Percentiles rank a stretch among this genome's conserved stretches.
phyloP scores from a whole-genome alignment of 495 filamentous ascomycete genomes.

The Penicillium coffeae region DNA sequence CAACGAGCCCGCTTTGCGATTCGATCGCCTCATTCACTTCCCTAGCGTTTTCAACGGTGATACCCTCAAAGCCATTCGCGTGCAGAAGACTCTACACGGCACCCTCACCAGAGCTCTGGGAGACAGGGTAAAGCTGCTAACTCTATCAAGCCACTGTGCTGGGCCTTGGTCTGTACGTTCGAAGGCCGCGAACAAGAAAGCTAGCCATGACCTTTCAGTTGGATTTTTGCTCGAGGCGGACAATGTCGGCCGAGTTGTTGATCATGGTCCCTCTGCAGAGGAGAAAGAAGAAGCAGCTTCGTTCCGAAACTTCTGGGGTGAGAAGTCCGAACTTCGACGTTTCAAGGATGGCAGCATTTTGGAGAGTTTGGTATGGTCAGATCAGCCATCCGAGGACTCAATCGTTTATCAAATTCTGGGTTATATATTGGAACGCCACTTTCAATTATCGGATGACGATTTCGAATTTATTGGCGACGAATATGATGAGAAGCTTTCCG shows the following conservation, averaged over 20 bases:
- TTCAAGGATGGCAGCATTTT: slow-evolving; percentile 54
- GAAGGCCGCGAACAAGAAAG: slow-evolving; percentile 24
- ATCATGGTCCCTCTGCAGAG: slow-evolving; percentile 82
- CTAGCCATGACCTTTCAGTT: slow-evolving; percentile 44
- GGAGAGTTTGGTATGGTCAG: slow-evolving; percentile 76
- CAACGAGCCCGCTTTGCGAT: slow-evolving; percentile 63
- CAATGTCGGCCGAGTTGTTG: slow-evolving; percentile 68
- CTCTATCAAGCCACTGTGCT: slow-evolving; percentile 43
- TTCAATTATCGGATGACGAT: slow-evolving; percentile 47
- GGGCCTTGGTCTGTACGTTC: slow-evolving; percentile 33
- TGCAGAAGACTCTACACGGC: slow-evolving; percentile 47
- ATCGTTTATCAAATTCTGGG: slow-evolving; percentile 76
- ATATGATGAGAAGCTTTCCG: slow-evolving; percentile 53
- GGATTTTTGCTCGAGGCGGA: slow-evolving; percentile 68
- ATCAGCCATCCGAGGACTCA: slow-evolving; percentile 51
- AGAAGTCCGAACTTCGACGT: slow-evolving; percentile 51
- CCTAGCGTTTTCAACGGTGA: slow-evolving; percentile 26
- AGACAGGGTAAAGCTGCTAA: slow-evolving; percentile 66
- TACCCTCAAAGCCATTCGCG: slow-evolving; percentile 27
- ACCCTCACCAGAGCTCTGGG: slow-evolving; percentile 66
- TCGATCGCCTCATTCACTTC: slow-evolving; percentile 56
- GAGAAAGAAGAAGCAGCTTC: slow-evolving; percentile 51
- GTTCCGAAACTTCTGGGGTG: slow-evolving; percentile 51
- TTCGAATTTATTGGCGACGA: slow-evolving; percentile 60
- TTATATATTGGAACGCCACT: slow-evolving; percentile 66